A percentile compares a stretch with the other conserved stretches of the same genome.
Evolutionary conservation across 2,329 filamentous ascomycete species (phyloP).

Genomic region (Dothidotthia symphoricarpi): DNA sequence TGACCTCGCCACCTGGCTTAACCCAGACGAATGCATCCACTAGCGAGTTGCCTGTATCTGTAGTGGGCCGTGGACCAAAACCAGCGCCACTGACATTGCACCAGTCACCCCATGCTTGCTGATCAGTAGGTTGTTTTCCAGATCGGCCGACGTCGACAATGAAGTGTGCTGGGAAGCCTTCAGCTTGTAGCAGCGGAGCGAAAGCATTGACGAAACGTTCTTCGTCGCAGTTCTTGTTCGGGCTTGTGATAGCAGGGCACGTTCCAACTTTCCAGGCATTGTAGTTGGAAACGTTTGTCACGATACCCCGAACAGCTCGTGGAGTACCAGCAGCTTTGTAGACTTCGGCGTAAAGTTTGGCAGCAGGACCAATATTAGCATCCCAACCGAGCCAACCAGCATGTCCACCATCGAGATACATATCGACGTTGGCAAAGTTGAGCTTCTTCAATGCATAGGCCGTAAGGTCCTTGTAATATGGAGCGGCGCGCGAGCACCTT

Average conservation of each 20-base stretch:
- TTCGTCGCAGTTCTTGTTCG: slow-evolving; percentile 55
- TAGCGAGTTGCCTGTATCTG: slow-evolving; percentile 59
- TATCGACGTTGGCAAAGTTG: slow-evolving; percentile 61
- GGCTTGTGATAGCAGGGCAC: slow-evolving; percentile 47
- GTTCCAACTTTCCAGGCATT: slow-evolving; percentile 53
- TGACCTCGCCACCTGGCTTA: slow-evolving; percentile 60
- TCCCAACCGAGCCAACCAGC: slow-evolving; percentile 65
- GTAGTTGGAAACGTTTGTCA: slow-evolving; percentile 60
- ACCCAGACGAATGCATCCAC: slow-evolving; percentile 69
- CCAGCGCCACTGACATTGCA: slow-evolving; percentile 65
- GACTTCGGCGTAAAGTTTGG: slow-evolving; percentile 49
- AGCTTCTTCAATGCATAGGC: slow-evolving; percentile 57
- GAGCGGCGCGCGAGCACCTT: slow-evolving; percentile 55
- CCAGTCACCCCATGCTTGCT: slow-evolving; percentile 63
- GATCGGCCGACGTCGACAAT: slow-evolving; percentile 57
- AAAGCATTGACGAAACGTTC: slow-evolving; percentile 53
- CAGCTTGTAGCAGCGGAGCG: slow-evolving; percentile 48
- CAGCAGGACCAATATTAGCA: slow-evolving; percentile 56
- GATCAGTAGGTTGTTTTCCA: slow-evolving; percentile 59
- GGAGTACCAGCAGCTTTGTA: slow-evolving; percentile 51
- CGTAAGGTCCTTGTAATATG: slow-evolving; percentile 56
- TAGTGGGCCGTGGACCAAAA: slow-evolving; percentile 62
- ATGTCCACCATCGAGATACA: slow-evolving; percentile 65
- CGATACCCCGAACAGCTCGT: slow-evolving; percentile 52
- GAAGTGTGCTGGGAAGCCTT: slow-evolving; percentile 56